Conservation (phyloP, 306 rosid genomes). For the Gynostemma pentaphyllum region DNA sequence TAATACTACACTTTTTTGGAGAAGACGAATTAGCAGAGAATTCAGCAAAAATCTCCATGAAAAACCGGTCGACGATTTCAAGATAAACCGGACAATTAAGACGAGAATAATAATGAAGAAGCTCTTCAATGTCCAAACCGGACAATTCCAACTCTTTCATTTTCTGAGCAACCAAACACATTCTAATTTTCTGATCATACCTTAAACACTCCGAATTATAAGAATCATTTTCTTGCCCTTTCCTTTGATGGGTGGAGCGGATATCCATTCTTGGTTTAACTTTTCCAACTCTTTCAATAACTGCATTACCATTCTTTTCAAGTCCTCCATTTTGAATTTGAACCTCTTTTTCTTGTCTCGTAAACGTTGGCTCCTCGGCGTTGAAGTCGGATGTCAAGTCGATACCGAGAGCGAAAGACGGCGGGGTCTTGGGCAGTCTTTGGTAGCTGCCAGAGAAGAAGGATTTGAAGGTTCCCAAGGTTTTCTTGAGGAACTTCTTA, state of each 20-base stretch:
- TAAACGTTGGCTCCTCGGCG: background rate
- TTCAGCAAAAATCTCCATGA: slow-evolving; percentile 56
- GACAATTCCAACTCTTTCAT: slow-evolving; percentile 67
- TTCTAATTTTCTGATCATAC: slow-evolving; percentile 13
- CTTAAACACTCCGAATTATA: background rate
- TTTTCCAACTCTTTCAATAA: slow-evolving; percentile 17
- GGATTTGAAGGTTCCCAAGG: slow-evolving; percentile 53
- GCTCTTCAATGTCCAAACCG: slow-evolving; percentile 73
- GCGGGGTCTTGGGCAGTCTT: slow-evolving; percentile 58
- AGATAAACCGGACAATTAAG: slow-evolving; percentile 73
- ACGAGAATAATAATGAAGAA: slow-evolving; percentile 75
- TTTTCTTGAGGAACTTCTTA: slow-evolving; percentile 62
- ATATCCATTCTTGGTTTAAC: slow-evolving; percentile 10
- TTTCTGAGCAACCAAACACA: slow-evolving; percentile 44
- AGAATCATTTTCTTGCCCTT: slow-evolving; percentile 16
- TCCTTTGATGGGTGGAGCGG: slow-evolving; percentile 14
- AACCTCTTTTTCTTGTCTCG: background rate
- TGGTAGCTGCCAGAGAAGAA: slow-evolving; percentile 50
- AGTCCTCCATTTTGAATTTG: background rate
- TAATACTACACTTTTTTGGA: slow-evolving; percentile 24
- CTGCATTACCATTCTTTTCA: background rate
- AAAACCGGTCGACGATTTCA: slow-evolving; percentile 74
- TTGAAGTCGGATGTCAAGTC: background rate
- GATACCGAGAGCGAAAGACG: background rate
- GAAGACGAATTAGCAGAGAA: slow-evolving; percentile 31